These are phyloP conservation scores for Picochlorum sp. DNA, from an alignment of 139 green algal species.

Conservation along the genomic window DNA sequence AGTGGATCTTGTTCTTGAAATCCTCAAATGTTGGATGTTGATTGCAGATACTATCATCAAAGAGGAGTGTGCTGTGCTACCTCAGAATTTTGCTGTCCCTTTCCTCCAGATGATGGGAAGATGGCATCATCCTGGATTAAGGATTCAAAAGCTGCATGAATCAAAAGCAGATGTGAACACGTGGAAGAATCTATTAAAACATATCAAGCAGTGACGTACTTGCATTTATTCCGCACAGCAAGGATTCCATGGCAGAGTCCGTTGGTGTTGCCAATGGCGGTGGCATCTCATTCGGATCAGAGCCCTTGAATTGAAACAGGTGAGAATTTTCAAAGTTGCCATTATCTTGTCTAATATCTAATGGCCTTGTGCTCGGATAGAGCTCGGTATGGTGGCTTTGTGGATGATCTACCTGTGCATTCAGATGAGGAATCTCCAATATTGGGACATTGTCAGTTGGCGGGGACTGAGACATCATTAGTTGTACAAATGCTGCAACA, in stretches of 20 bases:
- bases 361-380: not conserved
- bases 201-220: not conserved
- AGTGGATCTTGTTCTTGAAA: too few species aligned
- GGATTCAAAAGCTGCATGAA: slow-evolving; percentile 4
- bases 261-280: slow-evolving; percentile 12
- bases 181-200: not conserved
- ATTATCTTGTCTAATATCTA: not conserved
- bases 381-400: not conserved
- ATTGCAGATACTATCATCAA: too few species aligned
- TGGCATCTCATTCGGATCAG: not conserved
- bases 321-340: not conserved
- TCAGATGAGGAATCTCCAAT: slow-evolving; percentile 4
- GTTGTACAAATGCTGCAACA: slow-evolving; percentile 9
- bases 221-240: slow-evolving; percentile 10
- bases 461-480: slow-evolving; percentile 11
- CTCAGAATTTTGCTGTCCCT: too few species aligned
- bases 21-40: too few species aligned
- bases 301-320: not conserved
- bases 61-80: too few species aligned
- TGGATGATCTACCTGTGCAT: not conserved
- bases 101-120: not conserved
- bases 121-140: slow-evolving; percentile 4
- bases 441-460: slow-evolving; percentile 1
- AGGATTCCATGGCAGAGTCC: slow-evolving; percentile 10
- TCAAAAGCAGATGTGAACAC: not conserved